phyloP scores from a whole-genome alignment of 192 early-diverging fungal species.

The Linnemannia elongata region DNA sequence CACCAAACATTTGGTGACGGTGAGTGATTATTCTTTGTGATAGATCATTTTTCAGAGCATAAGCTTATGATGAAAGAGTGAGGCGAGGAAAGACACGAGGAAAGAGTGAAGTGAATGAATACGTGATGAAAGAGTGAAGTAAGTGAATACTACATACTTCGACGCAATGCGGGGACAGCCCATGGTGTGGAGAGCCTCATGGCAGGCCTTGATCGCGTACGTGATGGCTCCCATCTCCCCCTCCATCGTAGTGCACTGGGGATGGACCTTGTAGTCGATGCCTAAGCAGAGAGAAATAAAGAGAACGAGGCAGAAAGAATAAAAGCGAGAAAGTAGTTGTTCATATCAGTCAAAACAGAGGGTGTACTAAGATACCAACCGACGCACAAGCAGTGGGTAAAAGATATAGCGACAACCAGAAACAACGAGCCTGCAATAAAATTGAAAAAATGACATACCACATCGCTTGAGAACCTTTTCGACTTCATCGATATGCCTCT shows the following conservation, averaged over 20 bases:
- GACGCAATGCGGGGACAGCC: conserved; percentile 17
- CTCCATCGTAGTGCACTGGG: conserved; percentile 16
- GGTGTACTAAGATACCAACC: neutral
- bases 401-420: no score
- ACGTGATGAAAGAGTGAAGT: neutral
- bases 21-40: neutral
- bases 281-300: neutral
- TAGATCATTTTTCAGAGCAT: neutral
- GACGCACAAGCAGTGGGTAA: neutral
- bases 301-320: neutral
- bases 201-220: conserved; percentile 24
- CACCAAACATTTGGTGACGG: neutral
- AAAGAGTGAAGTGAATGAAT: neutral
- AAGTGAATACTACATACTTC: conserved; percentile 16
- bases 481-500: conserved; percentile 11
- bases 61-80: neutral
- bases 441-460: neutral
- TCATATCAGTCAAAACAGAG: neutral
- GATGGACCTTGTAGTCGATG: conserved; percentile 12
- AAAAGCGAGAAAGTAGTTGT: neutral
- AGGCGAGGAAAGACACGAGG: no score
- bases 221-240: conserved; percentile 22
- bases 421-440: neutral
- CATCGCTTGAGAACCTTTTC: conserved; percentile 22
- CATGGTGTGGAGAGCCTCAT: conserved; percentile 10